Evolutionary conservation across 768 basidiomycete genomes (phyloP).

Genomic region (Tubosaeta sp.): DNA sequence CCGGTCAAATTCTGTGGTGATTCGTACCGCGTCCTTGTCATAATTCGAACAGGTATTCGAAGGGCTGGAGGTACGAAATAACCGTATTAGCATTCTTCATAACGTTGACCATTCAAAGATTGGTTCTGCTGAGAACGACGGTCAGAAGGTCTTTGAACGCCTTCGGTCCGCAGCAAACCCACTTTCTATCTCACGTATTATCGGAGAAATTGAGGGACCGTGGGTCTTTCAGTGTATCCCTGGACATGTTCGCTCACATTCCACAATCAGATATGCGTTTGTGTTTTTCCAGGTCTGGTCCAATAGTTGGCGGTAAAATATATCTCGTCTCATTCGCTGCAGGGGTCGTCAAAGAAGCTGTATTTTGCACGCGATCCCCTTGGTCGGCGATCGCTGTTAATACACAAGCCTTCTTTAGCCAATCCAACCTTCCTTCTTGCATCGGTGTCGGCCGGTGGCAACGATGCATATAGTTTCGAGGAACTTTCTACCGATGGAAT

Average conservation of each 20-base stretch:
- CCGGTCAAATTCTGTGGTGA: background rate
- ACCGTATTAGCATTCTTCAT: background rate
- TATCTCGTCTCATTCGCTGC: conserved; percentile 1
- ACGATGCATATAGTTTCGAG: conserved; percentile 47
- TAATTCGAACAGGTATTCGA: conserved; percentile 57
- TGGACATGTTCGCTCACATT: background rate
- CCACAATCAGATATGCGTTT: conserved; percentile 63
- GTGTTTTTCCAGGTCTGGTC: conserved; percentile 69
- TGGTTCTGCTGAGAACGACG: conserved; percentile 63
- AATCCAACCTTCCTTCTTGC: conserved; percentile 57
- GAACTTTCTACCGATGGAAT: conserved; percentile 60
- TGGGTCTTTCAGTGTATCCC: conserved; percentile 38
- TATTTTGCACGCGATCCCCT: conserved; percentile 82
- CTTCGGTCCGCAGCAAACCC: conserved; percentile 22
- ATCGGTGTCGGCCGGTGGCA: conserved; percentile 57
- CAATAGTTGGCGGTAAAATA: background rate
- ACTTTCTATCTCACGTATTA: conserved; percentile 45
- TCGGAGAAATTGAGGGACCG: conserved; percentile 77
- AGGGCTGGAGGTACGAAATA: conserved; percentile 58
- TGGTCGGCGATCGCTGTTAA: conserved; percentile 79
- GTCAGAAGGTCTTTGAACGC: conserved; percentile 44
- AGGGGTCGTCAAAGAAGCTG: conserved; percentile 45
- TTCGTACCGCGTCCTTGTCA: background rate
- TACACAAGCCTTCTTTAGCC: conserved; percentile 50
- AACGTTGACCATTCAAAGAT: conserved; percentile 41